Evolutionary conservation across 208 protist genomes (phyloP).

Genomic region (Angomonas deanei): DNA sequence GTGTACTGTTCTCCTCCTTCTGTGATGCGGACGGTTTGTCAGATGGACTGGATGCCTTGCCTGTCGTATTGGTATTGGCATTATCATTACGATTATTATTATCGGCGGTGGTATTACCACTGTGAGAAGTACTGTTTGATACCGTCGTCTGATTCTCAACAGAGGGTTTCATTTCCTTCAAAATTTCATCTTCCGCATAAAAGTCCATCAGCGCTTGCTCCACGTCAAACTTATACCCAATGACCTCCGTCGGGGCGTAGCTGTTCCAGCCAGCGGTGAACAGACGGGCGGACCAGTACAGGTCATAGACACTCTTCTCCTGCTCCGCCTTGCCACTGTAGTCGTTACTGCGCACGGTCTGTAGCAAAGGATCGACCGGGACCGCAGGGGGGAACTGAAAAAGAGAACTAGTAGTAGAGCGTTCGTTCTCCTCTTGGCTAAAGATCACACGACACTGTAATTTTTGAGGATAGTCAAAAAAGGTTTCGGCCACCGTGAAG

Average conservation of each 20-base stretch:
- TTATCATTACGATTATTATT: too few relatives aligned
- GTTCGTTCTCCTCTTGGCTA: neutral
- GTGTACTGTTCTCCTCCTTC: too few relatives aligned
- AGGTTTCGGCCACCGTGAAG: conserved; percentile 31
- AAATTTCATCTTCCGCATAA: neutral
- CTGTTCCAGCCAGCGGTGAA: neutral
- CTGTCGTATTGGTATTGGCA: too few relatives aligned
- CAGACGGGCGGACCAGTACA: neutral
- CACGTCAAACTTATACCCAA: neutral
- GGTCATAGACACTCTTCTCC: neutral
- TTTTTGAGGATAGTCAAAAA: conserved; percentile 15
- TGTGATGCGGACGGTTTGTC: too few relatives aligned
- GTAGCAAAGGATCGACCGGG: neutral
- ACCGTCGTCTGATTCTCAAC: too few relatives aligned
- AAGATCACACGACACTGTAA: neutral
- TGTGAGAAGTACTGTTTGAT: too few relatives aligned
- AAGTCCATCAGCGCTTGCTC: neutral
- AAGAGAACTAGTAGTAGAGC: too few relatives aligned
- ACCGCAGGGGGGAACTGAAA: neutral
- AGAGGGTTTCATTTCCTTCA: neutral
- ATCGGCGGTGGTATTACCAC: too few relatives aligned
- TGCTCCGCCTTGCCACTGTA: too few relatives aligned
- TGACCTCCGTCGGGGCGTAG: neutral
- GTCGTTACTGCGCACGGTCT: neutral
- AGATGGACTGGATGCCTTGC: too few relatives aligned